A percentile compares a stretch with the other conserved stretches of the same genome.
Evolutionary conservation across 1,284 basidiomycete genomes (phyloP).

Genomic region (Fomes fomentarius): DNA sequence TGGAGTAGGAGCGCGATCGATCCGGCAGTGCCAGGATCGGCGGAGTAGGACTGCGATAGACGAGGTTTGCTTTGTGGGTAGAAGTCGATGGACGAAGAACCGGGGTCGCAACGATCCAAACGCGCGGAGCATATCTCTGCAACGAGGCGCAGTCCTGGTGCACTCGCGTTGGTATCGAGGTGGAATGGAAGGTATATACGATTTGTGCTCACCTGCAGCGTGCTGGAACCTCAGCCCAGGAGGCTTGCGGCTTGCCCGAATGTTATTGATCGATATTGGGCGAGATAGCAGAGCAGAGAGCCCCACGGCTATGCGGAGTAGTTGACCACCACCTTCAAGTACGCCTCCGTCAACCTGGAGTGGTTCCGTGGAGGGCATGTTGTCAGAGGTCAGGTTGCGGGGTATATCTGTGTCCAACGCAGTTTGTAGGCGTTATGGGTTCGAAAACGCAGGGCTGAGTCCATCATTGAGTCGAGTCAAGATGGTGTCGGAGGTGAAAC

Average conservation of each 20-base stretch:
- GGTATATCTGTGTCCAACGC: too few species aligned
- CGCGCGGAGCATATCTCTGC: slow-evolving; percentile 57
- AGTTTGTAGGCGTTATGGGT: too few species aligned
- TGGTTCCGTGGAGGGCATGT: slow-evolving; percentile 8
- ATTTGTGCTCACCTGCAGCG: slow-evolving; percentile 53
- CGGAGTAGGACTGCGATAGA: slow-evolving; percentile 46
- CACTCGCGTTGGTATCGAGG: neutral
- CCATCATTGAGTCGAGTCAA: slow-evolving; percentile 3
- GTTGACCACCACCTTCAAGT: slow-evolving; percentile 70
- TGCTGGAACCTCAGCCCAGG: slow-evolving; percentile 74
- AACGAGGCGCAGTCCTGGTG: slow-evolving; percentile 61
- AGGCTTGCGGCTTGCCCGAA: slow-evolving; percentile 55
- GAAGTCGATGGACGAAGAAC: slow-evolving; percentile 56
- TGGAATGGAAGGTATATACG: neutral
- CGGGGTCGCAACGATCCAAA: slow-evolving; percentile 52
- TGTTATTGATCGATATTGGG: slow-evolving; percentile 60
- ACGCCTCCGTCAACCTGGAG: slow-evolving; percentile 45
- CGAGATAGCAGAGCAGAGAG: slow-evolving; percentile 61
- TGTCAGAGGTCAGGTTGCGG: too few species aligned
- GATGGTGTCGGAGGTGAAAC: neutral
- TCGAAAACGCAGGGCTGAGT: too few species aligned
- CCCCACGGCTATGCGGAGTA: slow-evolving; percentile 66
- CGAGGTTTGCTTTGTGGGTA: slow-evolving; percentile 40
- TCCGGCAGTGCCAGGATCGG: slow-evolving; percentile 70
- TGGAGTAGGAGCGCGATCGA: slow-evolving; percentile 72